Evolutionary conservation across 768 basidiomycete species (phyloP).

Genomic region (Pleurotus cornucopiae): DNA sequence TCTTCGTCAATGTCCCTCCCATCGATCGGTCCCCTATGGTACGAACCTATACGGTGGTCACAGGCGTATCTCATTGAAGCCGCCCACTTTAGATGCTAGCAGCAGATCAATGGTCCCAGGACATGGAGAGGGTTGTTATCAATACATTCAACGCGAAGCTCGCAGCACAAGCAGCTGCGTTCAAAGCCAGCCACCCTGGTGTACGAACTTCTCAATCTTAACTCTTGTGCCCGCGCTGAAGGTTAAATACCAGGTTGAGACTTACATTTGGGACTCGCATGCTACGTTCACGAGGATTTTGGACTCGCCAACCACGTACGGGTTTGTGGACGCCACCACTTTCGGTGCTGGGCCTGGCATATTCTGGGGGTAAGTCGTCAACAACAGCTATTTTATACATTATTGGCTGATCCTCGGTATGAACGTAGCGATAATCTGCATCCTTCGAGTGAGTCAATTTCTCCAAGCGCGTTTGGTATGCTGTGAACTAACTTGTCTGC

Average conservation of each 20-base stretch:
- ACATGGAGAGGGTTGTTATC: conserved; percentile 42
- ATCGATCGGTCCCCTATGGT: conserved; percentile 42
- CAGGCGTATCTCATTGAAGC: not conserved
- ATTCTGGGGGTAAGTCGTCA: conserved; percentile 49
- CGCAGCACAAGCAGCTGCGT: conserved; percentile 30
- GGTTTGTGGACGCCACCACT: conserved; percentile 49
- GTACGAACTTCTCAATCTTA: conserved; percentile 26
- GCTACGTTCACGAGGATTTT: conserved; percentile 46
- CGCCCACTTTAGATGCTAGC: conserved; percentile 26
- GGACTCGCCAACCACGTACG: conserved; percentile 43
- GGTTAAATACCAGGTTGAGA: conserved; percentile 31
- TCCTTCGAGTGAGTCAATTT: conserved; percentile 38
- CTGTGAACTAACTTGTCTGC: not conserved
- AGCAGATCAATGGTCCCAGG: conserved; percentile 40
- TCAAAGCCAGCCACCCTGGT: conserved; percentile 40
- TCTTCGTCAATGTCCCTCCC: conserved; percentile 40
- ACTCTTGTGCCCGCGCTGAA: not conserved
- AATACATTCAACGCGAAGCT: conserved; percentile 49
- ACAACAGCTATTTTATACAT: too few relatives aligned
- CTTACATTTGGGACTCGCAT: conserved; percentile 48
- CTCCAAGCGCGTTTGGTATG: not conserved
- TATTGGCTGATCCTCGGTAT: too few relatives aligned
- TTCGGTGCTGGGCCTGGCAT: conserved; percentile 36
- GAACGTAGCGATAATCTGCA: conserved; percentile 47
- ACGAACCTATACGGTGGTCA: not conserved